Conservation (phyloP, 805 yeast genomes). For the Lachancea dasiensis region DNA sequence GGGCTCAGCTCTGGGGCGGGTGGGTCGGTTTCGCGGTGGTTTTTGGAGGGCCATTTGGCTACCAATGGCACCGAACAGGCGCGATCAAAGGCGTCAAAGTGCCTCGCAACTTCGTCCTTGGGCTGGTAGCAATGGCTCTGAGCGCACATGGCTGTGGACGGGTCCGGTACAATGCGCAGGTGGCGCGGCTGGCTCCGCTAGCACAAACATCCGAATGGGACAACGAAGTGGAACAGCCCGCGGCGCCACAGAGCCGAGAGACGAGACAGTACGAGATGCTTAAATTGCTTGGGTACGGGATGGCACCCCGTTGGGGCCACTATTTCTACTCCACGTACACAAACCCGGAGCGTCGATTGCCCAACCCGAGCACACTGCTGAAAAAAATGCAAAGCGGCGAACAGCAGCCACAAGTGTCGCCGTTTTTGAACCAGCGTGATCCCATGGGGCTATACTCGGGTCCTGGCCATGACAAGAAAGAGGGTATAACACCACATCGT, state of each 20-base stretch:
- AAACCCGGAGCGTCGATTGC: slow-evolving; percentile 46
- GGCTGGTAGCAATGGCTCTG: slow-evolving; percentile 36
- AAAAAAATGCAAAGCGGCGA: slow-evolving; percentile 25
- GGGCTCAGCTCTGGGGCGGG: slow-evolving; percentile 34
- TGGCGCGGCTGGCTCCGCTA: slow-evolving; percentile 23
- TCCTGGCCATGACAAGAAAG: slow-evolving; percentile 17
- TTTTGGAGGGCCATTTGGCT: slow-evolving; percentile 38
- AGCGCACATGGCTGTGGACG: slow-evolving; percentile 31
- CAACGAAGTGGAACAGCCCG: too few species aligned
- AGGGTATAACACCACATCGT: too few species aligned
- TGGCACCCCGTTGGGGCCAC: slow-evolving; percentile 40
- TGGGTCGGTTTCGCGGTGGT: slow-evolving; percentile 39
- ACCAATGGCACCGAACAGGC: slow-evolving; percentile 33
- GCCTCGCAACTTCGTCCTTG: slow-evolving; percentile 37
- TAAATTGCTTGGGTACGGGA: slow-evolving; percentile 29
- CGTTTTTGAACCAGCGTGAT: slow-evolving; percentile 34
- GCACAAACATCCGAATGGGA: too few species aligned
- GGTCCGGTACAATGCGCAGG: slow-evolving; percentile 30
- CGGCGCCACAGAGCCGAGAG: too few species aligned
- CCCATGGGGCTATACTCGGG: slow-evolving; percentile 36
- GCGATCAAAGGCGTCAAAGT: slow-evolving; percentile 36
- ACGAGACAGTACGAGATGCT: slow-evolving; percentile 31
- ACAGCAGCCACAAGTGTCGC: slow-evolving; percentile 10
- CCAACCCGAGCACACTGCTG: slow-evolving; percentile 46
- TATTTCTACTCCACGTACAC: slow-evolving; percentile 48